Evolutionary conservation across 225 moss, liverwort and hornwort species (phyloP).

Genomic region (Lunularia cruciata): DNA sequence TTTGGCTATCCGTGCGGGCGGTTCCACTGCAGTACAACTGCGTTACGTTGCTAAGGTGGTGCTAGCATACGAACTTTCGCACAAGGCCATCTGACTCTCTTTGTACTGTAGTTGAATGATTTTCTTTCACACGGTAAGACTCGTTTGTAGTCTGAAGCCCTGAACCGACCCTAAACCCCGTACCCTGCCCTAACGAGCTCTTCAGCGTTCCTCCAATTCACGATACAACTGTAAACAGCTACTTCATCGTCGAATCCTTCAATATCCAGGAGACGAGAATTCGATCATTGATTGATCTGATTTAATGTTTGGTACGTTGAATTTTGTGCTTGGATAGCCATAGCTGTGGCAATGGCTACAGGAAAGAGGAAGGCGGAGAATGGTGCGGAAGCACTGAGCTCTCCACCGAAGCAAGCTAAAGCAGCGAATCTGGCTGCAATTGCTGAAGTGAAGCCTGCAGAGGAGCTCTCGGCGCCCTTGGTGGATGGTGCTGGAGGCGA

Average conservation of each 20-base stretch:
- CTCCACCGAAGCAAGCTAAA: conserved; percentile 46
- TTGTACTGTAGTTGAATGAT: too few relatives aligned
- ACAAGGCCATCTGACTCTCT: too few relatives aligned
- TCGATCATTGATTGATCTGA: too few relatives aligned
- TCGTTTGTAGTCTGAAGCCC: neutral
- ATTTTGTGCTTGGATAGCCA: neutral
- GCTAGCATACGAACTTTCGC: too few relatives aligned
- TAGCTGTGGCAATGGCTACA: conserved; percentile 24
- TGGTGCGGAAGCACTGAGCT: conserved; percentile 20
- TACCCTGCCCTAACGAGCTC: conserved; percentile 8
- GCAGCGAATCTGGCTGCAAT: conserved; percentile 8
- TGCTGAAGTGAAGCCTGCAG: conserved; percentile 13
- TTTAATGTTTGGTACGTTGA: neutral
- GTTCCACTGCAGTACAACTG: too few relatives aligned
- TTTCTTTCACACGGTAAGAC: neutral
- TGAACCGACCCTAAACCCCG: neutral
- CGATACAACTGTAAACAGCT: too few relatives aligned
- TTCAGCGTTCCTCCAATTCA: neutral
- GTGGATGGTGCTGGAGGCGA: conserved; percentile 24
- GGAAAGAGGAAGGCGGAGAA: conserved; percentile 54
- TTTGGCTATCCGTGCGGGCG: too few relatives aligned
- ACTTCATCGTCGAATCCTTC: too few relatives aligned
- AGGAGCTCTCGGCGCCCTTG: conserved; percentile 36
- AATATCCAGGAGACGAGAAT: too few relatives aligned
- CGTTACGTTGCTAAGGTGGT: too few relatives aligned